A percentile compares a stretch with the other conserved stretches of the same genome.
These are phyloP conservation scores for Apiospora koreana DNA, from an alignment of 2,329 filamentous ascomycete genomes.

Conservation along the genomic window DNA sequence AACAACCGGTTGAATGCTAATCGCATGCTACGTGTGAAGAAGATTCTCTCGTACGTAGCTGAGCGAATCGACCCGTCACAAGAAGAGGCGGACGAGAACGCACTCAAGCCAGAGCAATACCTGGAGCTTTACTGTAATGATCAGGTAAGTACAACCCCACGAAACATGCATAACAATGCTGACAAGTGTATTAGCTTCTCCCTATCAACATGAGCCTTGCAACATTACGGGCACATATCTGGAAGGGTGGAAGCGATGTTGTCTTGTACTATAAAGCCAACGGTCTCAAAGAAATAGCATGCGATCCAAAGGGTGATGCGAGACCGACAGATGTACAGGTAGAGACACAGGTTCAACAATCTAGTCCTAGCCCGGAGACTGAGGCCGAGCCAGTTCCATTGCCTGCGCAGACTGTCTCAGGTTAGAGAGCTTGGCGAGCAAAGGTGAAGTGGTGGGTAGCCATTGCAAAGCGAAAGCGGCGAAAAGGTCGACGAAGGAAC, in stretches of 20 bases:
- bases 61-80: constrained; percentile 82
- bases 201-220: constrained; percentile 88
- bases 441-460: neutral
- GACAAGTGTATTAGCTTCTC: constrained; percentile 53
- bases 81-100: constrained; percentile 58
- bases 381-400: neutral
- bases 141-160: constrained; percentile 59
- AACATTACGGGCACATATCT: constrained; percentile 86
- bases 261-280: constrained; percentile 89
- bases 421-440: neutral
- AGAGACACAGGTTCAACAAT: neutral
- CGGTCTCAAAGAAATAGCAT: constrained; percentile 73
- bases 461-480: too few species aligned
- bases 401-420: neutral
- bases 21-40: constrained; percentile 92
- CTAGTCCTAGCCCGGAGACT: neutral
- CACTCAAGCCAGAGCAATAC: constrained; percentile 84
- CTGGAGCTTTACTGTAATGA: constrained; percentile 94
- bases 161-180: constrained; percentile 12
- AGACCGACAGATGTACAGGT: constrained; percentile 14
- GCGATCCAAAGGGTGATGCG: constrained; percentile 36
- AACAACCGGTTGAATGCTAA: constrained; percentile 95
- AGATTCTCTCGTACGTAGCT: constrained; percentile 88
- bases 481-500: too few species aligned
- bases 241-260: constrained; percentile 94